These are phyloP conservation scores for Letharia columbiana DNA, from an alignment of 495 filamentous ascomycete species.

Conservation along the genomic window DNA sequence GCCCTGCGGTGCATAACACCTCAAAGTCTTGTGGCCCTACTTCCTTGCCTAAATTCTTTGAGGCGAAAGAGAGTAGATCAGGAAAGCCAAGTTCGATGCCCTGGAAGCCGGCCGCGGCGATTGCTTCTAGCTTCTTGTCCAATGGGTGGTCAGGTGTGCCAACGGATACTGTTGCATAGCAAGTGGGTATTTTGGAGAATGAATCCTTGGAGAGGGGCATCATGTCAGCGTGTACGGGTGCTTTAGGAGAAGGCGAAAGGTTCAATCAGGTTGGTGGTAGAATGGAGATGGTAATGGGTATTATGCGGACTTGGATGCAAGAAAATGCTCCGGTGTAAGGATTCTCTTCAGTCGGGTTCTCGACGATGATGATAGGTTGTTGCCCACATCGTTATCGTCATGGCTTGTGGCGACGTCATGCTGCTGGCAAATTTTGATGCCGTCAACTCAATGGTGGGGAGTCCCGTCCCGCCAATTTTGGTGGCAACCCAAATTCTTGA, in stretches of 20 bases:
- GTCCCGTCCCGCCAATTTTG: background rate
- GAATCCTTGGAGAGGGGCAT: constrained; percentile 29
- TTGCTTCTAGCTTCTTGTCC: constrained; percentile 56
- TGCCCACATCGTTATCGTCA: background rate
- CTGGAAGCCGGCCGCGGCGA: constrained; percentile 56
- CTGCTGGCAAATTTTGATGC: background rate
- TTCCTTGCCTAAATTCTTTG: constrained; percentile 39
- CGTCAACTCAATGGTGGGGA: background rate
- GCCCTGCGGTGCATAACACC: constrained; percentile 42
- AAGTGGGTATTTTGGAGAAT: constrained; percentile 45
- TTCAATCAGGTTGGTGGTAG: background rate
- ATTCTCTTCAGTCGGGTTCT: background rate
- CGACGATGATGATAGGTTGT: background rate
- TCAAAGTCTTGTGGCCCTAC: constrained; percentile 49
- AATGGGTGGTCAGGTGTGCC: constrained; percentile 49
- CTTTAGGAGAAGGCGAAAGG: background rate
- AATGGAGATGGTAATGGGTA: background rate
- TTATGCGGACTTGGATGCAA: background rate
- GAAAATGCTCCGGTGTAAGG: no score
- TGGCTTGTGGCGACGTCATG: background rate
- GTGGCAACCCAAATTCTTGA: no score
- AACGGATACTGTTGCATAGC: constrained; percentile 59
- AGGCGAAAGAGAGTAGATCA: constrained; percentile 59
- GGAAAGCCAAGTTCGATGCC: constrained; percentile 71
- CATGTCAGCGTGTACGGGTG: background rate